Evolutionary conservation across 495 filamentous ascomycete species (phyloP).

Genomic region (Cercophora sp.): DNA sequence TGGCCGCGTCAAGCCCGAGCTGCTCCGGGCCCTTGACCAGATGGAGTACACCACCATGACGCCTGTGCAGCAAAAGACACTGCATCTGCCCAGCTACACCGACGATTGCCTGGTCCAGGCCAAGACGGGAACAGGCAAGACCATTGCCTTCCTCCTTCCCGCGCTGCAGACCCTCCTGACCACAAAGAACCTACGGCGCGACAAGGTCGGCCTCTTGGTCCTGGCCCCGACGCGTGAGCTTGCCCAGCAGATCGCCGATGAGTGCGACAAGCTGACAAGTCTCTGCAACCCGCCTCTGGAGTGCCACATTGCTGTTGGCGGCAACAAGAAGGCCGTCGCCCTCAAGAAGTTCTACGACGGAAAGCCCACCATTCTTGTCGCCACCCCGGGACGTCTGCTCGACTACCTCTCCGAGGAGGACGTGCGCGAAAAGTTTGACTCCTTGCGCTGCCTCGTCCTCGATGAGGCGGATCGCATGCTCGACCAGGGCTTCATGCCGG

Average conservation of each 20-base stretch:
- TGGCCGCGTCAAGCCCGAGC: conserved; percentile 41
- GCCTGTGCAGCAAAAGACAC: conserved; percentile 72
- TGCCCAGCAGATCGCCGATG: conserved; percentile 84
- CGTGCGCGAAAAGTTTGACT: conserved; percentile 71
- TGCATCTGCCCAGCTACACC: conserved; percentile 62
- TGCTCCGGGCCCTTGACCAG: conserved; percentile 58
- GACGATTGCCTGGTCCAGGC: conserved; percentile 71
- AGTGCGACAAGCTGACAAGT: conserved; percentile 61
- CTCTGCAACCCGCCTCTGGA: conserved; percentile 66
- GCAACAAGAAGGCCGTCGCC: conserved; percentile 83
- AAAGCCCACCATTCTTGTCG: conserved; percentile 77
- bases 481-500: conserved; percentile 89
- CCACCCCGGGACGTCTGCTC: conserved; percentile 85
- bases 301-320: conserved; percentile 95
- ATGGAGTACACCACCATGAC: conserved; percentile 78
- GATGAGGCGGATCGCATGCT: conserved; percentile 97
- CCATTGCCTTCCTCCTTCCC: conserved; percentile 83
- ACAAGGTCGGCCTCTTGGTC: conserved; percentile 60
- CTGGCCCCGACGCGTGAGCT: conserved; percentile 89
- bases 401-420: conserved; percentile 79
- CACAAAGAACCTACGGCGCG: conserved; percentile 42
- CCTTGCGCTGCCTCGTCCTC: conserved; percentile 66
- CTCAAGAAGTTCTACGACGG: conserved; percentile 66
- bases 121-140: conserved; percentile 92
- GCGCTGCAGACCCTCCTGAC: conserved; percentile 58